These are phyloP conservation scores for Misopates orontium DNA, from an alignment of 257 asterid genomes.

Conservation along the genomic window DNA sequence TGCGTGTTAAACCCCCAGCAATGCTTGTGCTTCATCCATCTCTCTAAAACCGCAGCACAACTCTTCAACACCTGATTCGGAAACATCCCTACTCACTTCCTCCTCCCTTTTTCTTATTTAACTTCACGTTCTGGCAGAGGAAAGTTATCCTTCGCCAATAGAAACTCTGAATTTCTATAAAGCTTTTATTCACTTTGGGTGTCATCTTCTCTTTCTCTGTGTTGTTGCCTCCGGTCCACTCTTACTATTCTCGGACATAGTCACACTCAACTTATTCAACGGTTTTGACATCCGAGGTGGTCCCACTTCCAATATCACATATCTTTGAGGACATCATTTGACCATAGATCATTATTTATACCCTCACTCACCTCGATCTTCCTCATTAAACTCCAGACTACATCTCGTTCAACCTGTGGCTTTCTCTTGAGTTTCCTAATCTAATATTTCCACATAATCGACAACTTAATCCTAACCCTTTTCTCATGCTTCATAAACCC, in stretches of 20 bases:
- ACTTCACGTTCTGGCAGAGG: conserved; percentile 58
- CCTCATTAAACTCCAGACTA: conserved; percentile 62
- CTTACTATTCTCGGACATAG: conserved; percentile 55
- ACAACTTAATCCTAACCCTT: conserved; percentile 56
- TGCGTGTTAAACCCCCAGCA: conserved; percentile 89
- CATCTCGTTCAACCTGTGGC: conserved; percentile 69
- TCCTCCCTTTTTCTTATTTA: conserved; percentile 51
- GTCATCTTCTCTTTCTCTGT: conserved; percentile 76
- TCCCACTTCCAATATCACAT: conserved; percentile 37
- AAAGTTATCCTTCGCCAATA: conserved; percentile 75
- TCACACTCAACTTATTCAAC: conserved; percentile 54
- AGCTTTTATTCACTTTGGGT: conserved; percentile 73
- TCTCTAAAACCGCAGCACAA: conserved; percentile 61
- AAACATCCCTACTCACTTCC: conserved; percentile 49
- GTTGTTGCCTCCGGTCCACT: conserved; percentile 39
- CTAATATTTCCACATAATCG: conserved; percentile 65
- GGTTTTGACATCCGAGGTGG: conserved; percentile 51
- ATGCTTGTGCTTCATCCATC: conserved; percentile 88
- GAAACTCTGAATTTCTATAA: conserved; percentile 65
- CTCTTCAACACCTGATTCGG: conserved; percentile 58
- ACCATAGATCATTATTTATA: conserved; percentile 28
- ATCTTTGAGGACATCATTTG: conserved; percentile 34
- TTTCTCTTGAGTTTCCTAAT: conserved; percentile 63
- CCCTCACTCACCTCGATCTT: conserved; percentile 63
- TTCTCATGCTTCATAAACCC: conserved; percentile 53